Percentiles rank a stretch among this genome's conserved stretches.
Conservation (phyloP, 257 asterid genomes). For the Nicotiana otophora region DNA sequence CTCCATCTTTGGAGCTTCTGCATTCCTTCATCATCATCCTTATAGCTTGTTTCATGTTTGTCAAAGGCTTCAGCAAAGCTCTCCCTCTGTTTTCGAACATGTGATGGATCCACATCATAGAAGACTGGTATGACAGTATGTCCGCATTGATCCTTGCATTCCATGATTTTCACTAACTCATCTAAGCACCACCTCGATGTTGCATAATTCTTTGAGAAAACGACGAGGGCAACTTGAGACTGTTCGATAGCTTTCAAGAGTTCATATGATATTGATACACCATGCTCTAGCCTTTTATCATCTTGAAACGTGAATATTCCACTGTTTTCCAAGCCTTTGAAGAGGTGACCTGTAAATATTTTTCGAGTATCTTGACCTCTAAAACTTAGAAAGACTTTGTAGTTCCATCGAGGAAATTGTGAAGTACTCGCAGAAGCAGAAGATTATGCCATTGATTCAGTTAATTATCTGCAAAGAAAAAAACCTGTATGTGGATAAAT, state of each 20-base stretch:
- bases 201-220: not conserved
- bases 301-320: not conserved
- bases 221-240: not conserved
- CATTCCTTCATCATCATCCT: not conserved
- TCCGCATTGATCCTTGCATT: not conserved
- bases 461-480: not conserved
- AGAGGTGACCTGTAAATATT: not conserved
- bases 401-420: not conserved
- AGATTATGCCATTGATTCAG: not conserved
- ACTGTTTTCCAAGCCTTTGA: not conserved
- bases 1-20: not conserved
- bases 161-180: not conserved
- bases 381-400: not conserved
- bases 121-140: not conserved
- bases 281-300: not conserved
- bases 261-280: not conserved
- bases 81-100: not conserved
- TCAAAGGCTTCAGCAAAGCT: not conserved
- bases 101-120: not conserved
- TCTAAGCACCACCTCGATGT: not conserved
- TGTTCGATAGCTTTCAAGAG: not conserved
- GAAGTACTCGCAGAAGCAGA: not conserved
- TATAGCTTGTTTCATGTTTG: not conserved
- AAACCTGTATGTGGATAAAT: too few relatives aligned
- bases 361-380: not conserved